A percentile compares a stretch with the other conserved stretches of the same genome.
Evolutionary conservation across 2,329 filamentous ascomycete genomes (phyloP).

Genomic region (Acrocalymma vagum): DNA sequence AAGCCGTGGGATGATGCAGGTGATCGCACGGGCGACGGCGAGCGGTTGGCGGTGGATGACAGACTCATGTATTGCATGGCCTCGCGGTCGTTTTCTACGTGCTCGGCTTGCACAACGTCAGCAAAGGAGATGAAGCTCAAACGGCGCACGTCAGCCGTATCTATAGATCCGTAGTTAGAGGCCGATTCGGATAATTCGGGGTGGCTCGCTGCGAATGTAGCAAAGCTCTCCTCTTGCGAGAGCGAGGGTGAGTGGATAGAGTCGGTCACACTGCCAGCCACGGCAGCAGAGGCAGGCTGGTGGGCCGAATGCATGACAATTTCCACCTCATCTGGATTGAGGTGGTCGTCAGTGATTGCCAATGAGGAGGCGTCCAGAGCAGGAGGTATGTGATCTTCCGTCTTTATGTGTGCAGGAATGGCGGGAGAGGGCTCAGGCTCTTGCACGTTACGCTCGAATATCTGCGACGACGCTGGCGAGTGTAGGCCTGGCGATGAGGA

Average conservation of each 20-base stretch:
- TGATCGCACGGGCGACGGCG: slow-evolving; percentile 81
- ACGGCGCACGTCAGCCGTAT: slow-evolving; percentile 79
- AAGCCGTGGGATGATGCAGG: slow-evolving; percentile 76
- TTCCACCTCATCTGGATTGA: slow-evolving; percentile 89
- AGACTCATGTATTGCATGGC: slow-evolving; percentile 74
- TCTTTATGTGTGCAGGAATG: slow-evolving; percentile 93
- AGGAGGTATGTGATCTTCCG: slow-evolving; percentile 91
- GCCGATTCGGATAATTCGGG: slow-evolving; percentile 57
- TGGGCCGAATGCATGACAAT: slow-evolving; percentile 89
- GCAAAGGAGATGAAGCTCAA: slow-evolving; percentile 97
- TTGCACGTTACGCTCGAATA: slow-evolving; percentile 96
- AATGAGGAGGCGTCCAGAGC: slow-evolving; percentile 91
- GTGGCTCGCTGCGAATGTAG: slow-evolving; percentile 24
- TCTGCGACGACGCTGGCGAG: slow-evolving; percentile 78
- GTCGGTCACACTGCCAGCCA: slow-evolving; percentile 52
- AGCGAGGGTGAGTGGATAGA: slow-evolving; percentile 44
- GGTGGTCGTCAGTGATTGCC: slow-evolving; percentile 85
- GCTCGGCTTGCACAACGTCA: slow-evolving; percentile 89
- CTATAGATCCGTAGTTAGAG: slow-evolving; percentile 76
- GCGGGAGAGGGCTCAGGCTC: slow-evolving; percentile 80
- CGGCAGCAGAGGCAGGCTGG: slow-evolving; percentile 76
- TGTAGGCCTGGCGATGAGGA: slow-evolving; percentile 79
- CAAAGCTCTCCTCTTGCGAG: slow-evolving; percentile 39
- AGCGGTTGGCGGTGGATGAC: slow-evolving; percentile 70
- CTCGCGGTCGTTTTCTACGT: slow-evolving; percentile 73